Conservation (phyloP, 257 asterid genomes). For the Rhazya stricta region DNA sequence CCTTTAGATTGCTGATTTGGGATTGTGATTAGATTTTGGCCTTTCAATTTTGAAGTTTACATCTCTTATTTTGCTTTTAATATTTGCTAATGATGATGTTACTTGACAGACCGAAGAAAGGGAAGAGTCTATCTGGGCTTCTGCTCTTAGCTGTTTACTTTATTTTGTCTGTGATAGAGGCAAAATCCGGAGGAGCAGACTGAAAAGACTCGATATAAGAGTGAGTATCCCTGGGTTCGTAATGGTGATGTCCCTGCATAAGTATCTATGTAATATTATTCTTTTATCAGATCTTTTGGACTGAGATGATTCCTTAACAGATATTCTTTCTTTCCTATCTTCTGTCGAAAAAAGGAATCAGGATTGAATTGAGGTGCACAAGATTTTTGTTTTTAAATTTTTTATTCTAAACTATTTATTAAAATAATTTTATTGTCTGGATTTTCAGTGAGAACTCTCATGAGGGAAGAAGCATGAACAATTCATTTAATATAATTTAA, state of each 20-base stretch:
- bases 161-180: slow-evolving; percentile 95
- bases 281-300: not conserved
- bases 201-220: slow-evolving; percentile 88
- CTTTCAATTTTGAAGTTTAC: not conserved
- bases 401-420: not conserved
- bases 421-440: not conserved
- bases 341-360: not conserved
- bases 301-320: not conserved
- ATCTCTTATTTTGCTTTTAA: not conserved
- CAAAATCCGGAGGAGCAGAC: slow-evolving; percentile 88
- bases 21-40: no score
- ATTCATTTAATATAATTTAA: not conserved
- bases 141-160: slow-evolving; percentile 88
- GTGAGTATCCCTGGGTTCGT: slow-evolving; percentile 45
- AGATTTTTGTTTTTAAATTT: no score
- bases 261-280: not conserved
- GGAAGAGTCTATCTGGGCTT: slow-evolving; percentile 97
- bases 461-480: not conserved
- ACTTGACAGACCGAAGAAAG: slow-evolving; percentile 71
- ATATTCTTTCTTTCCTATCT: not conserved
- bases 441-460: not conserved
- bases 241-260: not conserved
- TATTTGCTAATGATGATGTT: slow-evolving; percentile 4
- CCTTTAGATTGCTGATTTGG: not conserved
- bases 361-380: not conserved